phyloP scores from a whole-genome alignment of 768 basidiomycete species.

The Phylloporus sp. region DNA sequence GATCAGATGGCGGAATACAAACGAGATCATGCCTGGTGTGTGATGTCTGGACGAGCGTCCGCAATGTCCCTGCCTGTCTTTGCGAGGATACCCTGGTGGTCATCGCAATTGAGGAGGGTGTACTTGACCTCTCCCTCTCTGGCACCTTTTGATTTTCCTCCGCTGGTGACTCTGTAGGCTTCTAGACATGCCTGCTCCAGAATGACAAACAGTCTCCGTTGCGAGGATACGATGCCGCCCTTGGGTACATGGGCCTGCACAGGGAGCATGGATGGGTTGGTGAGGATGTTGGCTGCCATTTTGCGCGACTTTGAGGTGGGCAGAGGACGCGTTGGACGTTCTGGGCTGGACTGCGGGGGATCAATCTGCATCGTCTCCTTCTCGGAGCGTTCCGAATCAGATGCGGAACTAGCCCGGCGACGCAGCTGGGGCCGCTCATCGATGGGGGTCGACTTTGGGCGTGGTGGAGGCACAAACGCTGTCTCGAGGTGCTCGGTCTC shows the following conservation, averaged over 20 bases:
- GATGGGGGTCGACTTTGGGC: conserved; percentile 71
- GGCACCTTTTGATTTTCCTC: conserved; percentile 46
- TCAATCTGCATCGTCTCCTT: conserved; percentile 34
- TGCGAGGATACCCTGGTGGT: conserved; percentile 97
- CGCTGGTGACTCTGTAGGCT: conserved; percentile 80
- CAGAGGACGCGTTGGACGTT: conserved; percentile 64
- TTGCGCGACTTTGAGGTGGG: conserved; percentile 54
- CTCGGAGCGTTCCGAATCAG: conserved; percentile 33
- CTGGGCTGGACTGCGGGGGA: conserved; percentile 20
- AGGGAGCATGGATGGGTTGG: conserved; percentile 80
- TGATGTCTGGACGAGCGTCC: conserved; percentile 98
- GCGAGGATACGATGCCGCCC: conserved; percentile 46
- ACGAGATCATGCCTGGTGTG: conserved; percentile 79
- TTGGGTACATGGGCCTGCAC: conserved; percentile 73
- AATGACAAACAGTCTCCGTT: conserved; percentile 81
- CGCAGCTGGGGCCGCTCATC: conserved; percentile 53
- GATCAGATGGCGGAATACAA: conserved; percentile 1
- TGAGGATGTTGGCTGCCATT: conserved; percentile 34
- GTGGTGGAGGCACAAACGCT: conserved; percentile 49
- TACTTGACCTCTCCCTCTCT: conserved; percentile 85
- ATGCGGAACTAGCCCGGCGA: conserved; percentile 41
- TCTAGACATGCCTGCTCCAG: conserved; percentile 94
- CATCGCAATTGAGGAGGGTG: conserved; percentile 95
- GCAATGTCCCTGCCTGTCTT: conserved; percentile 98
- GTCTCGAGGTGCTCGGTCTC: conserved; percentile 17